Conservation (phyloP, 2,329 filamentous ascomycete species). For the Curvularia spicifera region DNA sequence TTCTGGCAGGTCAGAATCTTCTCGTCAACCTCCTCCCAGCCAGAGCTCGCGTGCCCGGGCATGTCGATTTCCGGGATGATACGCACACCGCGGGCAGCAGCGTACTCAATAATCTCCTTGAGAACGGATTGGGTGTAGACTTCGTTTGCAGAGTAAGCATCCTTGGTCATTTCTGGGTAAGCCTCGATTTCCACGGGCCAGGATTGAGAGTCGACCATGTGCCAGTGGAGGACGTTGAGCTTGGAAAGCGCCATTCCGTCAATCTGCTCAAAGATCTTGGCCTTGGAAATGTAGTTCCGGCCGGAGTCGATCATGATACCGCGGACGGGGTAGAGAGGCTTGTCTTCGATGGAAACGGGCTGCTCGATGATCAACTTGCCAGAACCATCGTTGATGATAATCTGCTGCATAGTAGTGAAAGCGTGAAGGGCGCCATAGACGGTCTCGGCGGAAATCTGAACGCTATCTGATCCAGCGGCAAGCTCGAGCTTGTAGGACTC, state of each 20-base stretch:
- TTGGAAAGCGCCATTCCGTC: constrained; percentile 63
- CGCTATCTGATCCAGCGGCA: constrained; percentile 45
- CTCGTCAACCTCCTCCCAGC: constrained; percentile 64
- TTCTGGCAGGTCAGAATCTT: constrained; percentile 63
- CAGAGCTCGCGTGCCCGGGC: constrained; percentile 64
- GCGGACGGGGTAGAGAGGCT: constrained; percentile 60
- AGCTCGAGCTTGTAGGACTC: constrained; percentile 63
- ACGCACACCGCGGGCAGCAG: constrained; percentile 62
- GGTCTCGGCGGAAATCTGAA: constrained; percentile 58
- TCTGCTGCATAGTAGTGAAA: constrained; percentile 64
- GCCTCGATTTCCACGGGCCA: constrained; percentile 60
- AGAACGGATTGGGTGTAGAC: constrained; percentile 55
- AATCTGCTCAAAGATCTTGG: constrained; percentile 62
- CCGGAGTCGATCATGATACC: constrained; percentile 63
- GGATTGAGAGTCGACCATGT: constrained; percentile 62
- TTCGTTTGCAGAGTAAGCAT: constrained; percentile 61
- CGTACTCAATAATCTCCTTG: constrained; percentile 57
- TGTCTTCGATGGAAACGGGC: constrained; percentile 59
- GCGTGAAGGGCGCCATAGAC: constrained; percentile 63
- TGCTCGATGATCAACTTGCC: constrained; percentile 59
- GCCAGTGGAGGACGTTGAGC: constrained; percentile 65
- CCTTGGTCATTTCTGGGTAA: constrained; percentile 61
- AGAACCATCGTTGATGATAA: constrained; percentile 58
- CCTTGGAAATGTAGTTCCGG: constrained; percentile 60
- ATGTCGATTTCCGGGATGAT: constrained; percentile 68